Percentiles rank a stretch among this genome's conserved stretches.
These are phyloP conservation scores for Triticum turgidum DNA, from an alignment of 176 grass and related monocot genomes.

Conservation along the genomic window DNA sequence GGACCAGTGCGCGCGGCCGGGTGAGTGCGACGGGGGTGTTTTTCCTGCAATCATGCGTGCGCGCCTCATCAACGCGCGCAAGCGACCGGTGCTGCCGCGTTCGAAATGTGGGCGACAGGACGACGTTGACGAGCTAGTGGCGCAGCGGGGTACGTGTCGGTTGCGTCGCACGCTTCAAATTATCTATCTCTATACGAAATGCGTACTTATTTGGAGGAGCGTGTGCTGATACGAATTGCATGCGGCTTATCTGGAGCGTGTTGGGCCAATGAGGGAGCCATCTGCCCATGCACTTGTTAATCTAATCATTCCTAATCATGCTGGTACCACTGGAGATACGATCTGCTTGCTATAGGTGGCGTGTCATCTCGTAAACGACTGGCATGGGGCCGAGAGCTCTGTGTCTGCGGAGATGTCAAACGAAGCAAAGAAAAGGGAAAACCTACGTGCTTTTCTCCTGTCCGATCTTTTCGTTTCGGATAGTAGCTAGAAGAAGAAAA, in stretches of 20 bases:
- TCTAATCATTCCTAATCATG: not conserved
- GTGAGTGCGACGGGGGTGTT: not conserved
- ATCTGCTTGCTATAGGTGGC: constrained; percentile 3
- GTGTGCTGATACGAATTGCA: not conserved
- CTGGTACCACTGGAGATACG: not conserved
- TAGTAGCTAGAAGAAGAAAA: not conserved
- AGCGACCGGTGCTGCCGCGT: not conserved
- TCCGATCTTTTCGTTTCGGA: not conserved
- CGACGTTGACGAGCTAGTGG: not conserved
- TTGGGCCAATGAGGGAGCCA: not conserved
- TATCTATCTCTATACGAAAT: not conserved
- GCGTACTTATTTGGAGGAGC: not conserved
- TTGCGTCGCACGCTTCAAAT: not conserved
- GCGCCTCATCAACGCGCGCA: constrained; percentile 1
- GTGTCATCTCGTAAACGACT: constrained; percentile 14
- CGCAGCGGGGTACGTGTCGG: not conserved
- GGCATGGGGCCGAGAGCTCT: not conserved
- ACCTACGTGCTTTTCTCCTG: not conserved
- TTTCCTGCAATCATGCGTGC: constrained; percentile 9
- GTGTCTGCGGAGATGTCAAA: not conserved
- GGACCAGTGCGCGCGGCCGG: not conserved
- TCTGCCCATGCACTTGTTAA: not conserved
- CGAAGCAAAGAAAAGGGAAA: not conserved
- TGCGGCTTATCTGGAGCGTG: not conserved
- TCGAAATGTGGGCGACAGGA: not conserved